phyloP scores from a whole-genome alignment of 345 rosid species.

The Eutrema japonicum region DNA sequence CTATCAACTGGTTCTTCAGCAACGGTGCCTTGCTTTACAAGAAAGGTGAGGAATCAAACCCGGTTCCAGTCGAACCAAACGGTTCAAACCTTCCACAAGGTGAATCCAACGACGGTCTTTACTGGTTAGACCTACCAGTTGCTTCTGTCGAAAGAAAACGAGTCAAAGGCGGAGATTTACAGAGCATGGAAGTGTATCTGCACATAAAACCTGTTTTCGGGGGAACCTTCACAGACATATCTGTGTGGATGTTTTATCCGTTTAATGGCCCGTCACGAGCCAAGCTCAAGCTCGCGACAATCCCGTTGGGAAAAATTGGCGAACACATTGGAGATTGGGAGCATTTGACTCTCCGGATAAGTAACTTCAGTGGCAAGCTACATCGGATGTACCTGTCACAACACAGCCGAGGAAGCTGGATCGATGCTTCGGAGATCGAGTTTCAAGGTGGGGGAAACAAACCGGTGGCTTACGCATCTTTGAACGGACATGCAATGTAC shows the following conservation, averaged over 20 bases:
- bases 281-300: constrained; percentile 55
- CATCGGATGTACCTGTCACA: constrained; percentile 58
- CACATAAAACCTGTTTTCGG: constrained; percentile 78
- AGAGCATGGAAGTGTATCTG: constrained; percentile 56
- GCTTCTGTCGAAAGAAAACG: constrained; percentile 51
- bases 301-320: constrained; percentile 70
- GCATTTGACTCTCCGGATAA: constrained; percentile 76
- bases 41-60: constrained; percentile 65
- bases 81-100: constrained; percentile 88
- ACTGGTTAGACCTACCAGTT: constrained; percentile 82
- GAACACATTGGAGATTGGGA: constrained; percentile 96
- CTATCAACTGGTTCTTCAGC: constrained; percentile 69
- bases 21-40: constrained; percentile 73
- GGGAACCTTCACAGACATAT: constrained; percentile 72
- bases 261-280: constrained; percentile 81
- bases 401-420: constrained; percentile 84
- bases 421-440: constrained; percentile 63
- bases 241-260: constrained; percentile 80
- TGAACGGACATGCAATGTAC: constrained; percentile 84
- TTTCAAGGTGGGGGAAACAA: constrained; percentile 57
- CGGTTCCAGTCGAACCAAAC: constrained; percentile 49
- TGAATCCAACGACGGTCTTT: constrained; percentile 69
- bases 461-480: constrained; percentile 64
- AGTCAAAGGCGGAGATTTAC: constrained; percentile 66
- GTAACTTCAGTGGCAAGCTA: constrained; percentile 78